phyloP scores from a whole-genome alignment of 208 protist species.

The Trypanosoma cruzi region DNA sequence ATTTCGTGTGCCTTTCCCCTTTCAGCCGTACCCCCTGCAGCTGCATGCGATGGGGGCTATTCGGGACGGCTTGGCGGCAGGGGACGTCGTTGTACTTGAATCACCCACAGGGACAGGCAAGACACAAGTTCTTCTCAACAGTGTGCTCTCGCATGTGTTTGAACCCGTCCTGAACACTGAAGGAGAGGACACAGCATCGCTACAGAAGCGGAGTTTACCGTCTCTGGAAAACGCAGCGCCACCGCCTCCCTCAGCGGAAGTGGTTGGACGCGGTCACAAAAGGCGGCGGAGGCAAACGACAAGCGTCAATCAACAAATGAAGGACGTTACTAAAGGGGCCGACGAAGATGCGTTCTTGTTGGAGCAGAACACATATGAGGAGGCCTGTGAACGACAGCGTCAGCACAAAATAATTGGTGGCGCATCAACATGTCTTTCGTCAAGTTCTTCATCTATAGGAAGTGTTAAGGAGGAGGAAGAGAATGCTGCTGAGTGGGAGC shows the following conservation, averaged over 20 bases:
- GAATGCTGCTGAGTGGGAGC: constrained; percentile 13
- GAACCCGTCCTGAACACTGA: constrained; percentile 15
- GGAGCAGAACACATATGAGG: constrained; percentile 35
- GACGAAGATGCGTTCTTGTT: constrained; percentile 38
- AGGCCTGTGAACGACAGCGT: constrained; percentile 18
- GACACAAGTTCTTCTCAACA: constrained; percentile 93
- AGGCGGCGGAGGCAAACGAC: not conserved
- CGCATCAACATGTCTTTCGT: constrained; percentile 18
- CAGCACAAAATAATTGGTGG: not conserved
- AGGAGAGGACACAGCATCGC: not conserved
- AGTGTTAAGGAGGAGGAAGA: constrained; percentile 13
- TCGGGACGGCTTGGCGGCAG: constrained; percentile 42
- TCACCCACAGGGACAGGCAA: constrained; percentile 96
- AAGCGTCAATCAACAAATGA: not conserved
- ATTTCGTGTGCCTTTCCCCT: constrained; percentile 82
- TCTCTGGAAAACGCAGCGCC: constrained; percentile 1
- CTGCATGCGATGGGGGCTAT: constrained; percentile 67
- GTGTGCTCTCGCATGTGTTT: constrained; percentile 70
- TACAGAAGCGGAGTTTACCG: not conserved
- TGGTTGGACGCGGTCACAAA: constrained; percentile 1
- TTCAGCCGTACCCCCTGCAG: constrained; percentile 76
- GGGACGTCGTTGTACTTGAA: constrained; percentile 91
- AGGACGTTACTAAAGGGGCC: not conserved
- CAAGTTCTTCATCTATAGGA: constrained; percentile 6
- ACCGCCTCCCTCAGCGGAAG: constrained; percentile 5